These are phyloP conservation scores for Aspergillus uvarum DNA, from an alignment of 2,329 filamentous ascomycete genomes.

Conservation along the genomic window DNA sequence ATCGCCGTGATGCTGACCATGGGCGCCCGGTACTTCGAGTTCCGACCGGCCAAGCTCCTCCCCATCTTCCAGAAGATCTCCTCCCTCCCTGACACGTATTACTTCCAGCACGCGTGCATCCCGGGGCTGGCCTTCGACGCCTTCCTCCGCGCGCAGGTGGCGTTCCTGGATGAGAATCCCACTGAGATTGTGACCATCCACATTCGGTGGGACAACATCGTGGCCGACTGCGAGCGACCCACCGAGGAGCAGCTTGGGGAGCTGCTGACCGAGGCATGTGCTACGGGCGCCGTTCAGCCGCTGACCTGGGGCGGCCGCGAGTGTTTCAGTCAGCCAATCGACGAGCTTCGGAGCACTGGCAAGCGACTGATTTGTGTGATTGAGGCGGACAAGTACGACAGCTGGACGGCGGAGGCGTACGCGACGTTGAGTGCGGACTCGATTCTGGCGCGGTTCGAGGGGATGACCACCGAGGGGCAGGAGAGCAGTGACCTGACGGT, in stretches of 20 bases:
- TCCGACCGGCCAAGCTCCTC: constrained; percentile 4
- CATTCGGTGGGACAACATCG: constrained; percentile 6
- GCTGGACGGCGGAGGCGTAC: constrained; percentile 5
- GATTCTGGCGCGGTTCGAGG: constrained; percentile 1
- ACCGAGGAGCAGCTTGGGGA: background rate
- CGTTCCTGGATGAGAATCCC: constrained; percentile 4
- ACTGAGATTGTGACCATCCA: constrained; percentile 2
- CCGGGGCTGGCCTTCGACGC: constrained; percentile 2
- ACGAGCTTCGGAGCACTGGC: background rate
- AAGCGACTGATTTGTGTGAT: constrained; percentile 1
- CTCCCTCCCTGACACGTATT: constrained; percentile 1
- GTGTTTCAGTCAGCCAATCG: constrained; percentile 3
- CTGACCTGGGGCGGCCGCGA: constrained; percentile 2
- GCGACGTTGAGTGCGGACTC: background rate
- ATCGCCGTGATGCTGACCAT: constrained; percentile 3
- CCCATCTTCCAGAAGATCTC: constrained; percentile 7
- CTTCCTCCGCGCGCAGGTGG: constrained; percentile 6
- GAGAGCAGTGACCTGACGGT: background rate
- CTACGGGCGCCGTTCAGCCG: background rate
- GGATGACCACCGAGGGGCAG: constrained; percentile 5
- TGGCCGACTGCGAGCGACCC: constrained; percentile 1
- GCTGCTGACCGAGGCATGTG: constrained; percentile 1
- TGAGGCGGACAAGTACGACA: constrained; percentile 6
- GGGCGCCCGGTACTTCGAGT: constrained; percentile 6
- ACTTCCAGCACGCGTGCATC: constrained; percentile 7